phyloP scores from a whole-genome alignment of 169 alveolate species.

The Eimeria mitis region DNA sequence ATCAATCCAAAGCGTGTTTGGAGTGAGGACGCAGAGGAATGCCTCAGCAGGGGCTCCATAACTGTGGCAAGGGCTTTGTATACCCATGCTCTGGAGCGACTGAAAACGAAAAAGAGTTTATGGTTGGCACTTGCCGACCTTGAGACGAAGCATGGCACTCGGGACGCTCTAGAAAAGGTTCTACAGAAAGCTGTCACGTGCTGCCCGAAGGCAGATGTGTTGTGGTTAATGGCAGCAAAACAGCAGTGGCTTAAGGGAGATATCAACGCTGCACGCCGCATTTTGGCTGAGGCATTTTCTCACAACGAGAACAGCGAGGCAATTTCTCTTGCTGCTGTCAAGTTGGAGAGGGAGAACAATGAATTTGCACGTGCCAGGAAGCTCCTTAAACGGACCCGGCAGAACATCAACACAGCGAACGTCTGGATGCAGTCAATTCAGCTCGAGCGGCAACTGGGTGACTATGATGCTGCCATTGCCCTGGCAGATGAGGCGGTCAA shows the following conservation, averaged over 20 bases:
- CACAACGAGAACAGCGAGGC: conserved; percentile 93
- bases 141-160: conserved; percentile 95
- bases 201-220: conserved; percentile 95
- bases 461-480: conserved; percentile 86
- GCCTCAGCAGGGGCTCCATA: conserved; percentile 80
- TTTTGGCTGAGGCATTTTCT: conserved; percentile 93
- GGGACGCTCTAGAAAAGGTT: conserved; percentile 90
- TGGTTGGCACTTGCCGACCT: conserved; percentile 98
- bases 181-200: conserved; percentile 91
- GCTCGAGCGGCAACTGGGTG: conserved; percentile 93
- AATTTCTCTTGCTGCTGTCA: conserved; percentile 93
- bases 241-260: conserved; percentile 95
- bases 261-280: conserved; percentile 92
- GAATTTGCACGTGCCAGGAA: conserved; percentile 96
- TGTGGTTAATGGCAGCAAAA: conserved; percentile 96
- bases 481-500: conserved; percentile 90
- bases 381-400: conserved; percentile 94
- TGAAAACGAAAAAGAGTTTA: conserved; percentile 87
- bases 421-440: conserved; percentile 96
- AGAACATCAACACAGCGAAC: conserved; percentile 90
- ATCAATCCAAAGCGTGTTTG: conserved; percentile 82
- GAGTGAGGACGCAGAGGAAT: conserved; percentile 84
- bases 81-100: conserved; percentile 85
- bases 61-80: conserved; percentile 86
- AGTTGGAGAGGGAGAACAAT: conserved; percentile 95